These are phyloP conservation scores for Myriosclerotinia duriaeana DNA, from an alignment of 2,329 filamentous ascomycete species.

Conservation along the genomic window DNA sequence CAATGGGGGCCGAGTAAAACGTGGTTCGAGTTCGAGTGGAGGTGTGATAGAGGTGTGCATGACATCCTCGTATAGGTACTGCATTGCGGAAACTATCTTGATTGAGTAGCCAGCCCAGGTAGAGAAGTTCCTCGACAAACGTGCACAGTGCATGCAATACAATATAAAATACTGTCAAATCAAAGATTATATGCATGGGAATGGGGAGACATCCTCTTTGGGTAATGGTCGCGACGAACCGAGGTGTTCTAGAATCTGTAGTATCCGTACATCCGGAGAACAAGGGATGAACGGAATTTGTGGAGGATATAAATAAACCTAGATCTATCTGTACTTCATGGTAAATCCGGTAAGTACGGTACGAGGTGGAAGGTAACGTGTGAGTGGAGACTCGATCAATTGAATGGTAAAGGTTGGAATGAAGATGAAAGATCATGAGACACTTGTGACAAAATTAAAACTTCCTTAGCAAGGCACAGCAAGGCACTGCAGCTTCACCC, in stretches of 20 bases:
- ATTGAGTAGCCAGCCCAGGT: neutral
- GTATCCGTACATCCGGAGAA: conserved; percentile 3
- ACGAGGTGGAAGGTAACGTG: neutral
- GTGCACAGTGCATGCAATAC: neutral
- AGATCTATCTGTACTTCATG: neutral
- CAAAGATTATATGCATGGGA: neutral
- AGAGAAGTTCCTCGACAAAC: no score
- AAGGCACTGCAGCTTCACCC: neutral
- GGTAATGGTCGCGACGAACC: neutral
- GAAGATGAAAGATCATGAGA: neutral
- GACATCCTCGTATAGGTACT: conserved; percentile 8
- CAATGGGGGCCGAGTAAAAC: conserved; percentile 13
- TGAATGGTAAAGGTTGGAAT: neutral
- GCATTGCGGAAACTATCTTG: neutral
- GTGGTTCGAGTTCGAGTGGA: conserved; percentile 12
- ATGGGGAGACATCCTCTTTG: neutral
- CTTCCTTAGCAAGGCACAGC: conserved; percentile 9
- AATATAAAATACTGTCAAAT: neutral
- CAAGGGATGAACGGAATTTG: neutral
- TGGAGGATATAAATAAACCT: conserved; percentile 9
- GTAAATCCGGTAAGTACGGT: neutral
- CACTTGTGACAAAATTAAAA: neutral
- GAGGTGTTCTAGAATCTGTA: neutral
- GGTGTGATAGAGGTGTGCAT: neutral
- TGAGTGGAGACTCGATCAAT: conserved; percentile 1